Evolutionary conservation across 345 rosid species (phyloP).

Genomic region (Corchorus capsularis): DNA sequence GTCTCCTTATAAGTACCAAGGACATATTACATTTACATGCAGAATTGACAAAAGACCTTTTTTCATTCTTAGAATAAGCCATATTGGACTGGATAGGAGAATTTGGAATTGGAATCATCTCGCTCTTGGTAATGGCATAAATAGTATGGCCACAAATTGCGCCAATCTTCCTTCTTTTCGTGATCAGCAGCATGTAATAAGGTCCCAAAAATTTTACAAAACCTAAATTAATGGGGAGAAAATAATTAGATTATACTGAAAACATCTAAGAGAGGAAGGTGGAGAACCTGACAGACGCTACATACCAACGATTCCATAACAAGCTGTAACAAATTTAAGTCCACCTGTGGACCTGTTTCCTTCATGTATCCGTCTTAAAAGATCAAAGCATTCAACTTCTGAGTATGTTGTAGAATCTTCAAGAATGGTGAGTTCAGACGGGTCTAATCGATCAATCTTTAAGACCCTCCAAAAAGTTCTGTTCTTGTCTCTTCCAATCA

Average conservation of each 20-base stretch:
- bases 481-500: constrained; percentile 83
- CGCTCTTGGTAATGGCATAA: constrained; percentile 69
- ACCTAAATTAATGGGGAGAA: constrained; percentile 48
- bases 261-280: background rate
- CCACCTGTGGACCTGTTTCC: constrained; percentile 88
- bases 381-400: constrained; percentile 65
- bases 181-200: constrained; percentile 87
- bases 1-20: constrained; percentile 53
- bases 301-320: constrained; percentile 90
- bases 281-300: constrained; percentile 4
- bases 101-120: constrained; percentile 71
- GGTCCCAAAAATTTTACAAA: constrained; percentile 93
- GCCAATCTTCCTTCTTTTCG: constrained; percentile 88
- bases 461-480: constrained; percentile 69
- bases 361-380: constrained; percentile 70
- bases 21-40: constrained; percentile 82
- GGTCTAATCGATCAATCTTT: constrained; percentile 78
- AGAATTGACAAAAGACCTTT: constrained; percentile 94
- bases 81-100: constrained; percentile 69
- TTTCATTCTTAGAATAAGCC: constrained; percentile 92
- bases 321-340: constrained; percentile 72
- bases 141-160: constrained; percentile 73
- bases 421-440: constrained; percentile 60
- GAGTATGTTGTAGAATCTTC: constrained; percentile 70
- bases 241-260: constrained; percentile 9